Evolutionary conservation across 345 rosid genomes (phyloP), one percentile per base, ranked within the genome.

Genomic region (Punica granatum): DNA sequence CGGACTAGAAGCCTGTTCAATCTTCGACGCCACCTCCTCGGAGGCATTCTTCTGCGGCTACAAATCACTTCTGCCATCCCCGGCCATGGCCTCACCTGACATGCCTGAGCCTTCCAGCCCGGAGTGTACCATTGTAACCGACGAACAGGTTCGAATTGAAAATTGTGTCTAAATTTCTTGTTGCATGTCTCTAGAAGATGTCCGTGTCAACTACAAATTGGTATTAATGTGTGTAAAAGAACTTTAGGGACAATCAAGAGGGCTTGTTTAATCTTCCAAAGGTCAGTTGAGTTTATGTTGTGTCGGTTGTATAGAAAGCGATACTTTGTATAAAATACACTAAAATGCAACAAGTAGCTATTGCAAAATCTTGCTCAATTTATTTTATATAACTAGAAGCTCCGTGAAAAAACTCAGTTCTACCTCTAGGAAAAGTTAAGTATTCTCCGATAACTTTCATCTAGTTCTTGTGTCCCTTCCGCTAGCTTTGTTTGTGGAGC

Each of bases 401-500:
- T 0, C 75, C 75, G 53, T 73, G 70, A 37, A 67, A 48, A 54
- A 73, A 73, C 41, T 73, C 71, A 23, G 75, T 73, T 31, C 75
- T 71, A 48, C 75, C 75, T 35, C 75, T 71, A 19, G 75, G 75
- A 43, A 73, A 73, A 34, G 67, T 67, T 36, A 73, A 70, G 48
- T 67, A 73, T 66, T 73, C 75, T 35, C 75, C 75, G 32, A 48
- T 56, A 36, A 73, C 71, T 63, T 73, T 73, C 30, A 73, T 68
- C 75, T 71, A 73, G 56, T 73, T 73, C 56, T 73, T 71, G 56
- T 68, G 46, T 23, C 75, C 75, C 67, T 73, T 53, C 67, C 7
- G 75, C 75, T 39, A 73, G 75, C 63, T 67, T 35, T 1, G 75
- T 73, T 39, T 73, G 75, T 39, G 75, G 75, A 42, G 67, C 75